phyloP scores from a whole-genome alignment of 106 monocot species.

The Acorus calamus region DNA sequence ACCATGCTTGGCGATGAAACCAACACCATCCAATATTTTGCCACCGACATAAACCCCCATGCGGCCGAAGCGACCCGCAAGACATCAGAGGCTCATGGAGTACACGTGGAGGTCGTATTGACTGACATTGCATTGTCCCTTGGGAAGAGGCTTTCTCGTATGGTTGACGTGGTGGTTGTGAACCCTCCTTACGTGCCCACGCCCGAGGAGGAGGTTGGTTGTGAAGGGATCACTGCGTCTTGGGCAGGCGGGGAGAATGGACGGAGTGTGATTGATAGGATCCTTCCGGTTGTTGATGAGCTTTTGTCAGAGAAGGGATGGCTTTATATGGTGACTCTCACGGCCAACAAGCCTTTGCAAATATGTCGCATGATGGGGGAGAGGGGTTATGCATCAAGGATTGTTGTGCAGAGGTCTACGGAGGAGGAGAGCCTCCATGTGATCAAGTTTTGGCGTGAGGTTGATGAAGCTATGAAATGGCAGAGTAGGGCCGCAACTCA shows the following conservation, averaged over 20 bases:
- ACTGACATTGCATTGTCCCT: constrained; percentile 71
- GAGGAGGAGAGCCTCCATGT: constrained; percentile 94
- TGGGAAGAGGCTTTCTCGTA: constrained; percentile 45
- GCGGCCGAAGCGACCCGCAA: constrained; percentile 48
- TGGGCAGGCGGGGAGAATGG: constrained; percentile 97
- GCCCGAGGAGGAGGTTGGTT: constrained; percentile 73
- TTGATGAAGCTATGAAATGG: neutral
- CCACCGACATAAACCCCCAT: constrained; percentile 78
- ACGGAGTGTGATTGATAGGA: constrained; percentile 73
- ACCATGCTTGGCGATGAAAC: constrained; percentile 49
- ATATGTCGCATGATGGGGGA: constrained; percentile 73
- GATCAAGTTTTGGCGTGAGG: constrained; percentile 69
- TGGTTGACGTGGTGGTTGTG: constrained; percentile 82
- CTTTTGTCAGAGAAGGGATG: constrained; percentile 80
- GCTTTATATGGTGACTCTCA: constrained; percentile 82
- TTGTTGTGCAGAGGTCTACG: constrained; percentile 82
- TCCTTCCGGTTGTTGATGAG: constrained; percentile 54
- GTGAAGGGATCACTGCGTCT: constrained; percentile 61
- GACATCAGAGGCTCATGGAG: constrained; percentile 71
- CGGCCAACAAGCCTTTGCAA: constrained; percentile 68
- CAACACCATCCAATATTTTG: constrained; percentile 47
- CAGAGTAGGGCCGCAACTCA: neutral
- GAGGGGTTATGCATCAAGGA: constrained; percentile 67
- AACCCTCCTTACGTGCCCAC: constrained; percentile 98
- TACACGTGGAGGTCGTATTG: constrained; percentile 56